Base-by-base conservation (phyloP, 2,329 filamentous ascomycete genomes). In the Stachybotrys chlorohalonatus region DNA sequence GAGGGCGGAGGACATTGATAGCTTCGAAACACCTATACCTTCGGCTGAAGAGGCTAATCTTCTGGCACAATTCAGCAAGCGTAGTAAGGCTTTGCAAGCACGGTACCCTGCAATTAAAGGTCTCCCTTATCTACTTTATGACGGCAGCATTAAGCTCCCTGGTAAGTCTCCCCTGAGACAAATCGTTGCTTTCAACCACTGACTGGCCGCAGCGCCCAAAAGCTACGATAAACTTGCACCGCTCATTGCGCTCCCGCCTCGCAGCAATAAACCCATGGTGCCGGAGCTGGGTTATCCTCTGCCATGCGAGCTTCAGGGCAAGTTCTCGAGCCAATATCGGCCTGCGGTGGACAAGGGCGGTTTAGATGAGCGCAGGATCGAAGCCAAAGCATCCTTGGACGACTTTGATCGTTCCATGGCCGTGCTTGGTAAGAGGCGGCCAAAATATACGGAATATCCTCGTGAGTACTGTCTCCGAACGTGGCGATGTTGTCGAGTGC, bases 391-490 rank as follows among this genome's bases (percentile, higher is more conserved):
- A 4, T 55, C 74, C 2, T 59, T 76, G 24, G 70, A 73, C 47
- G 68, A 74, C 36, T 76, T 72, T 57, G 72, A 75, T 47, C 66
- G 61, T 47, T 66, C 70, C 8, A 76, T 76, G 73, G 69, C 65
- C 52, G 61, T 59, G 3, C 58, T 76, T 49, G 74, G 73, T 15
- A 73, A 73, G 59, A 67, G 72, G 24, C 69, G 73, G 17, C 74
- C 74, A 2, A 76, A 76, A 55, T 76, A 76, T 54, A 74, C 74
- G 5, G 74, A 76, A 53, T 76, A 76, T 59, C 74, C 74, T 24
- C 71, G 67, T 70, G 62, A 55, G 67, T 64, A 15, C 39, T 13
- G 30, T n/a, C 17, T 9, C 30, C 13, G 5, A 42, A 42, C 36
- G 13, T 24, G 36, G 5, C 36, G 9, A 13, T 42, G 36, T 9